Base-by-base conservation (phyloP, 1,139 yeast genomes). In the Suhomyces bolitotheri region DNA sequence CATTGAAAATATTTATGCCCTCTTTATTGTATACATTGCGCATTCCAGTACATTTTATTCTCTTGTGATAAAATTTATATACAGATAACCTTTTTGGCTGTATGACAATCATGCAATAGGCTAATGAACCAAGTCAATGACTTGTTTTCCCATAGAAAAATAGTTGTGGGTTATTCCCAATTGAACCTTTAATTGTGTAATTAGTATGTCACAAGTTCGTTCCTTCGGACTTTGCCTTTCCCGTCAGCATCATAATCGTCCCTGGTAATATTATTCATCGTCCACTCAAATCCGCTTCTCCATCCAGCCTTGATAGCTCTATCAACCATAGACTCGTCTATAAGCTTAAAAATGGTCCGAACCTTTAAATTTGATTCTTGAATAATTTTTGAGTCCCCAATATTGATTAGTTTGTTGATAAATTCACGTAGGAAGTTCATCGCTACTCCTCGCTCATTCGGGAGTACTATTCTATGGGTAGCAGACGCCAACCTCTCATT, bases 361-460 rank as follows among this genome's bases (percentile, higher is more conserved):
- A 59, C 47, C 17, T 46, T 51, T 12, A 36, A 31, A 36, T 50
- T 57, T 7, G 55, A 46, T 10, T 40, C 40, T 15, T 34, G 29
- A 5, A 45, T 34, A 12, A 40, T 29, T 4, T 43, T 41, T 8
- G 31, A 41, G 24, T 50, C 42, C 24, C 40, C 39, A n/a, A 38
- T 34, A 34, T 54, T 56, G 15, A 50, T 45, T 27, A 58, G 38
- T 38, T 56, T 58, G 27, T 40, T 43, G 22, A 51, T 45, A 27
- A 48, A 55, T 26, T 56, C 56, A 15, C 50, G 45, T 22, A 59
- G 31, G 21, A 60, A 33, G 14, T 43, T 41, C 5, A 50, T 47
- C 13, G 54, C 60, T 14, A 51, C 47, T 2, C 54, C 55, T 27
- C 50, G 44, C 16, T 61, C 65, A 33, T 55, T 59, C 10, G 66